phyloP scores from a whole-genome alignment of 805 yeast species.

The Cyberlindnera misumaiensis region DNA sequence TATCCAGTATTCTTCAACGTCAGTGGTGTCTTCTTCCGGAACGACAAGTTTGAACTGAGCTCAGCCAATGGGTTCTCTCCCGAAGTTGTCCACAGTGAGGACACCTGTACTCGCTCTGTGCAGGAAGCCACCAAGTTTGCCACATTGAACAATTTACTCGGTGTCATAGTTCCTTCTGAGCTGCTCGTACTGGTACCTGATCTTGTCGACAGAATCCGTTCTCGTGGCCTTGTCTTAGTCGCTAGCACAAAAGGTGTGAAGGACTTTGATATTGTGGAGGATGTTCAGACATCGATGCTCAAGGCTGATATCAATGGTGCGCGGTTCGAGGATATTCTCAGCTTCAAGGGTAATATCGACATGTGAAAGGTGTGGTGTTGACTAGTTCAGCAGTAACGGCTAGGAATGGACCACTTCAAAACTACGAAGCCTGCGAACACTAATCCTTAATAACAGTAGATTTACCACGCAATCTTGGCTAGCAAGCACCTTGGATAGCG shows the following conservation, averaged over 20 bases:
- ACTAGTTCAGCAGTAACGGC: too few species aligned
- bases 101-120: slow-evolving; percentile 54
- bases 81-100: slow-evolving; percentile 25
- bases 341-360: slow-evolving; percentile 57
- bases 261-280: slow-evolving; percentile 11
- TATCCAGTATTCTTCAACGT: slow-evolving; percentile 87
- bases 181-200: slow-evolving; percentile 69
- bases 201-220: slow-evolving; percentile 64
- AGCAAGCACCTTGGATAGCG: slow-evolving; percentile 30
- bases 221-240: slow-evolving; percentile 79
- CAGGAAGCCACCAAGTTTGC: slow-evolving; percentile 82
- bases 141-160: slow-evolving; percentile 74
- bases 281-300: slow-evolving; percentile 1
- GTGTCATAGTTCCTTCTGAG: slow-evolving; percentile 70
- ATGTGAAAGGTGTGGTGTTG: slow-evolving; percentile 27
- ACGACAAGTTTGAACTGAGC: slow-evolving; percentile 28
- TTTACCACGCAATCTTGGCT: slow-evolving; percentile 38
- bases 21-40: slow-evolving; percentile 48
- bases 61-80: slow-evolving; percentile 35
- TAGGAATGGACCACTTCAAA: too few species aligned
- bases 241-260: slow-evolving; percentile 42
- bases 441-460: too few species aligned
- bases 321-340: slow-evolving; percentile 53
- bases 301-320: slow-evolving; percentile 50
- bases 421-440: too few species aligned